Percentiles rank a stretch among this genome's conserved stretches.
phyloP scores from a whole-genome alignment of 176 grass and related monocot species.

The Oryza australiensis region DNA sequence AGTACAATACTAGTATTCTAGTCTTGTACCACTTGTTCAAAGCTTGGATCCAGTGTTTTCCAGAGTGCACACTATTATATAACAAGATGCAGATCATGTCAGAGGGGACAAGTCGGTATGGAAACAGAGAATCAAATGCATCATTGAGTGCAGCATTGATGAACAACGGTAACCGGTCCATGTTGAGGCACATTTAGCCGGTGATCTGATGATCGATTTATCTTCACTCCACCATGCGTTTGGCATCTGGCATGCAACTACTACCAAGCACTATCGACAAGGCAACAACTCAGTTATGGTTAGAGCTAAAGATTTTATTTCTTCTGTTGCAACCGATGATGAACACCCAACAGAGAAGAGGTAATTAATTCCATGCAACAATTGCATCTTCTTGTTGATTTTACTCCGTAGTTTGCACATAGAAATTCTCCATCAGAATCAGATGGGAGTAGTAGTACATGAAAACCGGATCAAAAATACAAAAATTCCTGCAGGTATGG shows the following conservation, averaged over 20 bases:
- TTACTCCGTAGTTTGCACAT: background rate
- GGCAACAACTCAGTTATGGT: background rate
- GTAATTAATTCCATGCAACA: background rate
- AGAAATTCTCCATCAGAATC: background rate
- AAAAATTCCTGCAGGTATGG: background rate
- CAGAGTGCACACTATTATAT: background rate
- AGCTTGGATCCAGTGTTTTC: background rate
- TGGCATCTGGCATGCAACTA: background rate
- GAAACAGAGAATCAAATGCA: conserved; percentile 26
- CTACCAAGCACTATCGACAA: no score
- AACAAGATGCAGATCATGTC: background rate
- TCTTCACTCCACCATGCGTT: conserved; percentile 55
- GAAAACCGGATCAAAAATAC: background rate
- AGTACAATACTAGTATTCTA: background rate
- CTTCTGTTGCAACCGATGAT: background rate
- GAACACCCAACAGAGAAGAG: background rate
- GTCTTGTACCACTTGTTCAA: background rate
- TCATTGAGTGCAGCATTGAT: conserved; percentile 67
- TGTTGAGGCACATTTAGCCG: background rate
- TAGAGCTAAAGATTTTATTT: background rate
- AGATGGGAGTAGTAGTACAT: background rate
- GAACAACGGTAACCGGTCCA: background rate
- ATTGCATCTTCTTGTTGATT: background rate
- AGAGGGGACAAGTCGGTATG: background rate
- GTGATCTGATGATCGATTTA: background rate